Percentiles rank a stretch among this genome's conserved stretches.
Evolutionary conservation across 495 filamentous ascomycete genomes (phyloP).

Genomic region (Rhizodiscina lignyota): DNA sequence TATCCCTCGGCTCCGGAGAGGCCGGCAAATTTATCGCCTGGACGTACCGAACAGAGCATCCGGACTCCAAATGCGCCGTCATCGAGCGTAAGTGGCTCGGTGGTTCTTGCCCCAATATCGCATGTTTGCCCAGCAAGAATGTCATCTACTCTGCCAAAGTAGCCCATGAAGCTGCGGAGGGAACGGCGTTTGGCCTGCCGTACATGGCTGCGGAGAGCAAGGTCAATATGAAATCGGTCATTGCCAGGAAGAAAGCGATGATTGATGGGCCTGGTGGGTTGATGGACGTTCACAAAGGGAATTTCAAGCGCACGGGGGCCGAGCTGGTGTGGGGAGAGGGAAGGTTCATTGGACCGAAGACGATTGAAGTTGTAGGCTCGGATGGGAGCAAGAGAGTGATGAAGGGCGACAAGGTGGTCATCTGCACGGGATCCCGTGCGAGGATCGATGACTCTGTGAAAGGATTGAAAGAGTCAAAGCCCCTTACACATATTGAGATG

Average conservation of each 20-base stretch:
- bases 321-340: conserved; percentile 5
- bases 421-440: conserved; percentile 8
- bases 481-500: conserved; percentile 7
- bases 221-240: conserved; percentile 3
- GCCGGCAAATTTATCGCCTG: too few relatives aligned
- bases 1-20: too few relatives aligned
- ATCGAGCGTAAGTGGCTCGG: conserved; percentile 8
- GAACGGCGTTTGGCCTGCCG: conserved; percentile 2
- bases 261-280: conserved; percentile 6
- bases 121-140: conserved; percentile 8
- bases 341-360: conserved; percentile 4
- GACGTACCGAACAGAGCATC: too few relatives aligned
- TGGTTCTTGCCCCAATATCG: conserved; percentile 9
- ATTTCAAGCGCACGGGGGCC: conserved; percentile 3
- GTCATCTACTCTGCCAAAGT: conserved; percentile 4
- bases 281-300: conserved; percentile 4
- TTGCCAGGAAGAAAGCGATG: conserved; percentile 6
- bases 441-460: conserved; percentile 4
- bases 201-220: neutral
- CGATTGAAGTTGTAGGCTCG: conserved; percentile 2
- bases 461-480: conserved; percentile 5
- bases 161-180: conserved; percentile 1
- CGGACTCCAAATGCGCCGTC: too few relatives aligned
- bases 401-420: conserved; percentile 7
- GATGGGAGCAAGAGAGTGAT: conserved; percentile 4